Base-by-base conservation (phyloP, 2,329 filamentous ascomycete species). In the Trichoderma guizhouense region DNA sequence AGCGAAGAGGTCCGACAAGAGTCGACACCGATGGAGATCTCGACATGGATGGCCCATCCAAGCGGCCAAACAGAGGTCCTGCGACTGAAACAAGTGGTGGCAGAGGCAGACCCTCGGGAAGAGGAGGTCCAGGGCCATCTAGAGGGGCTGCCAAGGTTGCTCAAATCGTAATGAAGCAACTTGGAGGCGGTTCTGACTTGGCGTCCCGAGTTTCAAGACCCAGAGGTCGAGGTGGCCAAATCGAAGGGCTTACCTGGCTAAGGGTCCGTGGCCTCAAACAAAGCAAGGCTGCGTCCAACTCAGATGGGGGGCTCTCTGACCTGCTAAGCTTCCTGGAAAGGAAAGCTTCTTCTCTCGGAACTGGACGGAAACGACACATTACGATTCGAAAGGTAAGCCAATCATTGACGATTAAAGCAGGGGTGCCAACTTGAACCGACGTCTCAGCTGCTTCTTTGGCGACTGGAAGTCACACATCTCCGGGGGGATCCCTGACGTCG, bases 361-460 rank as follows among this genome's bases (percentile, higher is more conserved):
- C 85, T 39, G 77, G 78, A 72, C 76, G 73, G 61, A 76, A 77
- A 79, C 85, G 87, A 77, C 83, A 84, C 75, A 84, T 93, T 76
- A 89, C 86, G 79, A 90, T 95, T 74, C 90, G 89, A 83, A 93
- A 93, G 90, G 92, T 94, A 92, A 89, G 91, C 92, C 81, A 69
- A 74, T 75, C 75, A 77, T 79, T 79, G 78, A 81, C 78, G 72
- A 74, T 72, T 72, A 77, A 77, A 76, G 76, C 77, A 79, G 78
- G 79, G 61, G 67, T 72, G 71, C 60, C 64, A 67, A 67, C 61
- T 57, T 61, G 71, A 63, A 60, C 43, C 72, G 66, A 64, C 66
- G 58, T 65, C 51, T 72, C 70, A 69, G 65, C 64, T 72, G 70
- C 64, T 71, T 63, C 30, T 63, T 58, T 66, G 63, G 57, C 63